Evolutionary conservation across 441 rosid genomes (phyloP).

Genomic region (Arabidopsis lyrata): DNA sequence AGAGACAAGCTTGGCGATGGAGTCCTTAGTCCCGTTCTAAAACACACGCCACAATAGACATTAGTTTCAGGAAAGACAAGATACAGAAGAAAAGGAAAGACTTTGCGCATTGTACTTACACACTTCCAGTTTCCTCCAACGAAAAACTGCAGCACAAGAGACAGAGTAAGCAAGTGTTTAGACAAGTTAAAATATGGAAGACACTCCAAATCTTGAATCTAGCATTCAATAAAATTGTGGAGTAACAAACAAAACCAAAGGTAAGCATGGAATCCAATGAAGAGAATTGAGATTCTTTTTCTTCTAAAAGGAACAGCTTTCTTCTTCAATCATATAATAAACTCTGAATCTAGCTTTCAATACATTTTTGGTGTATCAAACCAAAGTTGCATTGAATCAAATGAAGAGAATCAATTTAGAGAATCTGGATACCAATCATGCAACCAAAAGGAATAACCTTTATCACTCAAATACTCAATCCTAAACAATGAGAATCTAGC

Average conservation of each 20-base stretch:
- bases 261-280: background rate
- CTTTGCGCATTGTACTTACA: slow-evolving; percentile 57
- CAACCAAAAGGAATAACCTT: slow-evolving; percentile 7
- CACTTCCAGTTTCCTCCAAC: slow-evolving; percentile 99
- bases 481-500: background rate
- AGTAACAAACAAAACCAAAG: background rate
- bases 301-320: background rate
- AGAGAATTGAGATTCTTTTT: background rate
- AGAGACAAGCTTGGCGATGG: slow-evolving; percentile 85
- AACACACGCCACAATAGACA: slow-evolving; percentile 34
- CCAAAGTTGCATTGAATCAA: slow-evolving; percentile 4
- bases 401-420: background rate
- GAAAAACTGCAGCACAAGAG: slow-evolving; percentile 77
- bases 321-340: background rate
- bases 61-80: slow-evolving; percentile 5
- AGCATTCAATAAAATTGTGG: background rate
- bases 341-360: slow-evolving; percentile 5
- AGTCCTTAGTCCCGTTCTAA: slow-evolving; percentile 93
- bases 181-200: background rate
- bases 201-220: background rate
- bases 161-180: slow-evolving; percentile 2
- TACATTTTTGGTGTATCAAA: slow-evolving; percentile 10
- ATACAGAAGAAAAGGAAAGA: slow-evolving; percentile 4
- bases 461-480: background rate
- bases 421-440: background rate